Evolutionary conservation across 140 eudicot species (phyloP).

Genomic region (Flaveria floridana): DNA sequence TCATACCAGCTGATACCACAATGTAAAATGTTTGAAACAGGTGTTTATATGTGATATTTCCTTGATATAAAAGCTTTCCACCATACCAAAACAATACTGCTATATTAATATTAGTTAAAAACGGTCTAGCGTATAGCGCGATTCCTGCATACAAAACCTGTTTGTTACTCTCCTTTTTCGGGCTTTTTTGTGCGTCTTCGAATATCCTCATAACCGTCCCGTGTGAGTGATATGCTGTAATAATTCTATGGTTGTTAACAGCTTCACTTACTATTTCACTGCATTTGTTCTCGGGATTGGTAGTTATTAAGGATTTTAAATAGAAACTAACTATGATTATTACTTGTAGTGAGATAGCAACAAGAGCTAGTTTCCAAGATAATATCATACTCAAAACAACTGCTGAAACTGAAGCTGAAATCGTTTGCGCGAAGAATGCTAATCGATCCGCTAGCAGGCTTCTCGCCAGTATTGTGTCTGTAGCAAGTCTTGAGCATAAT

Average conservation of each 20-base stretch:
- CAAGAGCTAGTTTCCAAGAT: slow-evolving; percentile 43
- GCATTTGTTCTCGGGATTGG: slow-evolving; percentile 29
- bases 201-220: slow-evolving; percentile 30
- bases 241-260: slow-evolving; percentile 40
- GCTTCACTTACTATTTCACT: slow-evolving; percentile 41
- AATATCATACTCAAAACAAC: slow-evolving; percentile 27
- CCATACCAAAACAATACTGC: slow-evolving; percentile 53
- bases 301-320: slow-evolving; percentile 11
- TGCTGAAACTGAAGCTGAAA: slow-evolving; percentile 30
- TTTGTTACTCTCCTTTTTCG: slow-evolving; percentile 33
- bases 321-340: slow-evolving; percentile 34
- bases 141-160: slow-evolving; percentile 37
- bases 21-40: slow-evolving; percentile 44
- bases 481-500: slow-evolving; percentile 37
- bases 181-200: slow-evolving; percentile 26
- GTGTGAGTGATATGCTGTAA: slow-evolving; percentile 39
- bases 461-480: slow-evolving; percentile 34
- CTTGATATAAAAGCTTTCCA: slow-evolving; percentile 43
- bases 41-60: slow-evolving; percentile 29
- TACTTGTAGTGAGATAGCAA: slow-evolving; percentile 36
- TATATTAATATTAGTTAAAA: slow-evolving; percentile 15
- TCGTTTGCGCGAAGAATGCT: slow-evolving; percentile 33
- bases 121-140: slow-evolving; percentile 30
- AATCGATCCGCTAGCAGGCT: slow-evolving; percentile 39
- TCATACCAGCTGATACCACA: slow-evolving; percentile 38